Percentiles rank a stretch among this genome's conserved stretches.
These are phyloP conservation scores for Cerioporus squamosus DNA, from an alignment of 1,284 basidiomycete species.

Conservation along the genomic window DNA sequence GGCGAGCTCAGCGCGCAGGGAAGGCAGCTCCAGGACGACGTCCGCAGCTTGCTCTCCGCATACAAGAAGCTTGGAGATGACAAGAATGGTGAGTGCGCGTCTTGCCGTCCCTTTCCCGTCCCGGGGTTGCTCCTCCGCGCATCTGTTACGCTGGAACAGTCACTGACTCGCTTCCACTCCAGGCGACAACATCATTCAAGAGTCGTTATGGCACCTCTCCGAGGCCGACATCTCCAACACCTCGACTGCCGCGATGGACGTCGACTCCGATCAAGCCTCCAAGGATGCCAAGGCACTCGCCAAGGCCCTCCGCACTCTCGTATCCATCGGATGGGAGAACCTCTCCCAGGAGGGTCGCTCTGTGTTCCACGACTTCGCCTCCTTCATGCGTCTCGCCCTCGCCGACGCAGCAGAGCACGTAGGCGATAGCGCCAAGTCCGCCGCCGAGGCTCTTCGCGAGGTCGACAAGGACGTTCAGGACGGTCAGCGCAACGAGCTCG, in stretches of 20 bases:
- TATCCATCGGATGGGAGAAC: slow-evolving; percentile 56
- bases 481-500: slow-evolving; percentile 59
- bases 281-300: slow-evolving; percentile 54
- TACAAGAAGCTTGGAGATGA: slow-evolving; percentile 54
- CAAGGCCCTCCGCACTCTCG: slow-evolving; percentile 49
- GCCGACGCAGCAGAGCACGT: slow-evolving; percentile 65
- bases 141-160: too few species aligned
- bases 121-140: too few species aligned
- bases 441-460: slow-evolving; percentile 54
- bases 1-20: slow-evolving; percentile 58
- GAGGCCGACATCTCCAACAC: slow-evolving; percentile 51
- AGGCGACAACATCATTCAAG: slow-evolving; percentile 67
- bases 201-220: slow-evolving; percentile 63
- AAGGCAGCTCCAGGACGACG: slow-evolving; percentile 47
- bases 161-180: too few species aligned
- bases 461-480: slow-evolving; percentile 60
- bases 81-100: slow-evolving; percentile 59
- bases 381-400: slow-evolving; percentile 61
- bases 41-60: slow-evolving; percentile 53
- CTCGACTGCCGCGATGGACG: slow-evolving; percentile 32
- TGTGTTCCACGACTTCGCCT: slow-evolving; percentile 63
- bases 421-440: slow-evolving; percentile 49
- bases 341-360: slow-evolving; percentile 54
- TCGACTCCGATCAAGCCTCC: slow-evolving; percentile 48
- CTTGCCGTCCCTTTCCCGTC: not conserved